Base-by-base conservation (phyloP, 768 basidiomycete genomes). In the Leccinum fibrillosum region DNA sequence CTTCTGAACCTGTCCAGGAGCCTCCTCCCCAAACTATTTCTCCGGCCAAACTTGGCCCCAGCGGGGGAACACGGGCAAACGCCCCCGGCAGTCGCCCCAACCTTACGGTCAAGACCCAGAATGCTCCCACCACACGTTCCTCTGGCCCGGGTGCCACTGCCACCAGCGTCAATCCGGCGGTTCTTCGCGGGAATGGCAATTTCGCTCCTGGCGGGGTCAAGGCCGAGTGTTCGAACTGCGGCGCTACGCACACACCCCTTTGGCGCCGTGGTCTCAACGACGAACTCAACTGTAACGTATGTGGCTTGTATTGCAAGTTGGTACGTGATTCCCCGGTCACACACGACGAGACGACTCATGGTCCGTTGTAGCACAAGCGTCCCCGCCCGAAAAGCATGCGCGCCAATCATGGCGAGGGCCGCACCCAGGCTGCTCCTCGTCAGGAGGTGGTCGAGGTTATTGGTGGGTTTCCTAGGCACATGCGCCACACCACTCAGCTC, bases 331-430 rank as follows among this genome's bases (percentile, higher is more conserved):
- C 21, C 35, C 45, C 26, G 34, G 28, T 8, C 10, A 9, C 17
- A 2, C 32, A 7, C 1, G 11, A 7, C 17, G 15, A 5, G 7
- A 37, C 25, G 35, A 49, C 57, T 63, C 17, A 63, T 23, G 4
- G 0, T 39, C 17, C 17, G n/a, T 52, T 5, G 13, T 45, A 92
- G 88, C 91, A 94, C 69, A 93, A 94, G 70, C 86, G 91, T 42
- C 90, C 92, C 35, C 86, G 91, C 49, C 91, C 91, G 21, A 92
- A 92, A 78, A 90, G 82, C 68, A 91, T 93, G 89, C 84, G 90
- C 47, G 86, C 83, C 66, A 83, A 78, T 53, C 86, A 88, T 64
- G 85, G 86, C 48, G 91, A 91, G 73, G 82, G 83, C 39, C 83
- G 90, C 57, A 76, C 82, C 26, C 85, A 86, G 69, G 77, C 75